These are phyloP conservation scores for Conoideocrella luteorostrata DNA, from an alignment of 2,329 filamentous ascomycete genomes.

Conservation along the genomic window DNA sequence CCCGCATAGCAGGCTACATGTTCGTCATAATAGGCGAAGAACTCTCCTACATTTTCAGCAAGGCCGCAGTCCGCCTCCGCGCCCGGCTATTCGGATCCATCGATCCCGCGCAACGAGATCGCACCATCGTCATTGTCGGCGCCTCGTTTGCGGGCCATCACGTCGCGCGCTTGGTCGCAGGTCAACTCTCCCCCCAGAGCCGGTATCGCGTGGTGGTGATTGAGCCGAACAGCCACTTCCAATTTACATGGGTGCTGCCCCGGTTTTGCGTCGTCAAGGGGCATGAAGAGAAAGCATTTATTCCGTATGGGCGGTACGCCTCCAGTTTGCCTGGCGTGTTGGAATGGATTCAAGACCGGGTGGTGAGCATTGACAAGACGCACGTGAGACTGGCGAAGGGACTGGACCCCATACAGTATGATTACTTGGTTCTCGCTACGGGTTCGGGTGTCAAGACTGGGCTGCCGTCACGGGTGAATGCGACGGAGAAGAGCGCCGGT, in stretches of 20 bases:
- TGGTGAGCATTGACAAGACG: slow-evolving; percentile 27
- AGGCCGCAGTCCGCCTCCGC: slow-evolving; percentile 11
- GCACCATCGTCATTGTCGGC: slow-evolving; percentile 49
- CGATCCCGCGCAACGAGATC: too few relatives aligned
- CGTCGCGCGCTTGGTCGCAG: slow-evolving; percentile 40
- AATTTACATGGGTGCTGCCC: slow-evolving; percentile 55
- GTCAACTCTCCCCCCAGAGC: slow-evolving; percentile 38
- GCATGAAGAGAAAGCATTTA: slow-evolving; percentile 53
- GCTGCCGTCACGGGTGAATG: slow-evolving; percentile 42
- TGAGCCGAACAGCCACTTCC: slow-evolving; percentile 55
- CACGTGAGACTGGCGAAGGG: slow-evolving; percentile 33
- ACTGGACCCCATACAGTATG: slow-evolving; percentile 42
- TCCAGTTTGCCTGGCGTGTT: slow-evolving; percentile 24
- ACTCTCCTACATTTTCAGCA: slow-evolving; percentile 13
- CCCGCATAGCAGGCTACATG: slow-evolving; percentile 21
- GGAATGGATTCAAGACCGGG: slow-evolving; percentile 38
- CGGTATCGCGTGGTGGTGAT: slow-evolving; percentile 47
- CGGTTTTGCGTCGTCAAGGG: slow-evolving; percentile 48
- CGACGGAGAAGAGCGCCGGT: slow-evolving; percentile 34
- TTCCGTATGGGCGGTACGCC: slow-evolving; percentile 46
- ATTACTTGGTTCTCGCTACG: slow-evolving; percentile 52
- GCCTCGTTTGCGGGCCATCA: slow-evolving; percentile 52
- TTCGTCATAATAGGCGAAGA: slow-evolving; percentile 18
- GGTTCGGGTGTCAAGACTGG: slow-evolving; percentile 38
- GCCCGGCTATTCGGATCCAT: slow-evolving; percentile 9